Evolutionary conservation across 192 early-diverging fungal genomes (phyloP).

Genomic region (Kappamyces sp.): DNA sequence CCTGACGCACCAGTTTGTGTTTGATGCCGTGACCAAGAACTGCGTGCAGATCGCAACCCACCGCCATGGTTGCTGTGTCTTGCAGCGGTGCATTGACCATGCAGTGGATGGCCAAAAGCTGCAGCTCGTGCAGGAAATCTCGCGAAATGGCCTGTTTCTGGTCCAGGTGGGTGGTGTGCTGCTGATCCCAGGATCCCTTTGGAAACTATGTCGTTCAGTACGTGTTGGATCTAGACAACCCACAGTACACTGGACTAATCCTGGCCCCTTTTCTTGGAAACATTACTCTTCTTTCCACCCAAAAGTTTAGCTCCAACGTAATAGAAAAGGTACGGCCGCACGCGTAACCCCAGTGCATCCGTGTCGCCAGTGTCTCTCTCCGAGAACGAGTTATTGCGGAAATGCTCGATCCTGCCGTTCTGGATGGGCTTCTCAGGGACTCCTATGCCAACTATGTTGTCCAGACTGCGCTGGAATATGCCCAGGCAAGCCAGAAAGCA

Average conservation of each 20-base stretch:
- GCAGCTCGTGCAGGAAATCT: slow-evolving; percentile 73
- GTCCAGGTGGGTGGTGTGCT: slow-evolving; percentile 32
- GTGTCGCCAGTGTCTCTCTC: slow-evolving; percentile 65
- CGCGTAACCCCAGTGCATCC: slow-evolving; percentile 57
- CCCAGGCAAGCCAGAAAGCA: slow-evolving; percentile 61
- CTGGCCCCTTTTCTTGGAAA: slow-evolving; percentile 69
- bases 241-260: slow-evolving; percentile 61
- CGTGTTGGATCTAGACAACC: slow-evolving; percentile 70
- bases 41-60: slow-evolving; percentile 85
- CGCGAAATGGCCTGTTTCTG: slow-evolving; percentile 61
- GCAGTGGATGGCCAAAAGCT: slow-evolving; percentile 51
- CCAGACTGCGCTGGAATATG: slow-evolving; percentile 80
- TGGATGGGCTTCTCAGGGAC: slow-evolving; percentile 77
- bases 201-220: slow-evolving; percentile 94
- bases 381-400: slow-evolving; percentile 66
- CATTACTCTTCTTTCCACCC: slow-evolving; percentile 70
- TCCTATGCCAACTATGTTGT: slow-evolving; percentile 89
- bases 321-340: slow-evolving; percentile 68
- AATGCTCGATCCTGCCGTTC: slow-evolving; percentile 62
- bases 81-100: slow-evolving; percentile 87
- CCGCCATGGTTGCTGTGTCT: slow-evolving; percentile 83
- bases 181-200: slow-evolving; percentile 65
- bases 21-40: slow-evolving; percentile 68
- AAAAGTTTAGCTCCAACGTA: slow-evolving; percentile 89
- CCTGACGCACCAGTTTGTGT: slow-evolving; percentile 54